Evolutionary conservation across 495 filamentous ascomycete genomes (phyloP), one percentile per base, ranked within the genome.

Genomic region (Xylaria sp.): DNA sequence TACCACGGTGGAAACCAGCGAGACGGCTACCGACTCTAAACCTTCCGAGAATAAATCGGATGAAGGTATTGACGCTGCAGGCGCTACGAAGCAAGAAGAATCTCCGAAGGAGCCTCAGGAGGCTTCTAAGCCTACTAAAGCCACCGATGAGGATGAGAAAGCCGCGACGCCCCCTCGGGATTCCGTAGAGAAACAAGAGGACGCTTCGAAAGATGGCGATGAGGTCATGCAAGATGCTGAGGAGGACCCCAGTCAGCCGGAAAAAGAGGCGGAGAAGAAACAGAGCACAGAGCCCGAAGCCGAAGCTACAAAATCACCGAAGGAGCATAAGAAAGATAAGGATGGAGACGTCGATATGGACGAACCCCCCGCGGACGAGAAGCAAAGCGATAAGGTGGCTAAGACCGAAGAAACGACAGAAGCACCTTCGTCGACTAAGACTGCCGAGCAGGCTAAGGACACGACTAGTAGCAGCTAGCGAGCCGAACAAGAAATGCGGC

Each of bases 31-130:
- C 9, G 83, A 80, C 68, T 44, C 61, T 31, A 71, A 71, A 44
- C 74, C 77, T 67, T 82, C 80, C 58, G 82, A 84, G 72, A 82
- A 81, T 71, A 82, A 86, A 1, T 72, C 35, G 29, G 72, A 73
- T 40, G 66, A 71, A 40, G 67, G 70, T 14, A 55, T 72, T 70
- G 50, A 82, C 63, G n/a, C 80, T 70, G 17, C 81, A 68, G 58
- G 78, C 65, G 57, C 75, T 71, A 31, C 80, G 76, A 70, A 79
- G 37, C 63, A 74, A 40, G 70, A 77, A 43, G 72, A 72, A 58
- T 53, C 70, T 31, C 35, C 37, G 4, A 63, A 65, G 46, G 70
- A 74, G 43, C n/a, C 46, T 15, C 71, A 69, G 58, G 71, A 50
- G 3, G 63, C 70, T 19, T 50, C 75, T 5, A 74, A 55, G 59